Evolutionary conservation across 768 basidiomycete genomes (phyloP), one percentile per base, ranked within the genome.

Genomic region (Candolleomyces aberdarensis): DNA sequence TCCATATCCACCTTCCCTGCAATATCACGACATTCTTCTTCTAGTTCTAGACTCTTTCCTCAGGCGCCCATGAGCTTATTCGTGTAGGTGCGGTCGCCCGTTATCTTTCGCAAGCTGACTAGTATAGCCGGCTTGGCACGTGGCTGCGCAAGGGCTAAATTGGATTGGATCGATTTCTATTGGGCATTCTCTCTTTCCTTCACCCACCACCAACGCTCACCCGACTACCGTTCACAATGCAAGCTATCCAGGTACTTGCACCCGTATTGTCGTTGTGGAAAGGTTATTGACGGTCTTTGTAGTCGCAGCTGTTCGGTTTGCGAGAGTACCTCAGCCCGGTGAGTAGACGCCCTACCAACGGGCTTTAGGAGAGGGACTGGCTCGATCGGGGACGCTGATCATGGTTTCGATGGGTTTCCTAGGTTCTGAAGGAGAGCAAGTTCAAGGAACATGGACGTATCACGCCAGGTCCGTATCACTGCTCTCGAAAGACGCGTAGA

Each of bases 391-490:
- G 47, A 63, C 53, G 64, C 66, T 63, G 72, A 75, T 71, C 68
- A 69, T 36, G 63, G 70, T 74, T 63, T 73, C 63, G 67, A 65
- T 71, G 71, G 68, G 61, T 66, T 71, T 44, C 65, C 47, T 64
- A 97, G 94, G 95, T 99, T 22, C 85, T 98, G 65, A 93, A 89
- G 70, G 96, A 98, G 78, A 94, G 92, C 78, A 98, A 98, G 74
- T 99, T 99, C 83, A 98, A 96, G 74, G 97, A 99, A 74, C 93
- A 96, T 69, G 97, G 97, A 7, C 84, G 96, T 57, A 96, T 98
- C 66, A 97, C 92, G 17, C 95, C 94, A 63, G 94, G 93, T 94
- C 59, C 63, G 84, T 74, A 43, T 31, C 29, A 29, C 40, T 17
- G 46, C 66, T 14, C n/a, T 39, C 31, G 15, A 57, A 56, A 59